Conservation (phyloP, 495 filamentous ascomycete genomes). For the Glarea lozoyensis region DNA sequence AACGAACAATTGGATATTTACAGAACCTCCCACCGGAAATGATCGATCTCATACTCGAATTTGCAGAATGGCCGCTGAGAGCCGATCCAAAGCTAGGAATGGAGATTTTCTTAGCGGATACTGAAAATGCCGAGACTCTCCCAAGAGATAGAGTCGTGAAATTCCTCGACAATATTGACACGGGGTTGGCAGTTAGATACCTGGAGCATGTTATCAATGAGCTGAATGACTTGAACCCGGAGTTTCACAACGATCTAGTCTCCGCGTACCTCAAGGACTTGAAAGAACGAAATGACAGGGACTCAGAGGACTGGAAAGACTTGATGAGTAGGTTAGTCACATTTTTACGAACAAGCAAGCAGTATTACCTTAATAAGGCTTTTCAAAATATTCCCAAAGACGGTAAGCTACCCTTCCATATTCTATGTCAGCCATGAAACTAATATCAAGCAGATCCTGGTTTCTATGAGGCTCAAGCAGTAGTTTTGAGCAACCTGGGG, state of each 20-base stretch:
- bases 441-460: slow-evolving; percentile 50
- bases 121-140: slow-evolving; percentile 86
- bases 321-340: slow-evolving; percentile 57
- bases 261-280: slow-evolving; percentile 64
- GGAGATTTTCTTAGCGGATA: slow-evolving; percentile 91
- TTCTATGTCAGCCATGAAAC: neutral
- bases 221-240: slow-evolving; percentile 72
- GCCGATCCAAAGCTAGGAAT: slow-evolving; percentile 71
- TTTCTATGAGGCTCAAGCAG: slow-evolving; percentile 85
- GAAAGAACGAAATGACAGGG: slow-evolving; percentile 31
- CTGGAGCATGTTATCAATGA: slow-evolving; percentile 88
- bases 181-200: slow-evolving; percentile 66
- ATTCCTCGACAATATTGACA: slow-evolving; percentile 63
- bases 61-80: slow-evolving; percentile 76
- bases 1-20: slow-evolving; percentile 80
- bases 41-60: slow-evolving; percentile 88
- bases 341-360: slow-evolving; percentile 66
- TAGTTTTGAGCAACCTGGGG: slow-evolving; percentile 91
- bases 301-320: slow-evolving; percentile 41
- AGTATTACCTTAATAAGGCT: slow-evolving; percentile 72
- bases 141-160: slow-evolving; percentile 65
- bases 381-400: slow-evolving; percentile 66
- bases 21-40: slow-evolving; percentile 79
- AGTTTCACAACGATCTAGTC: slow-evolving; percentile 79
- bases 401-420: slow-evolving; percentile 40